Evolutionary conservation across 768 basidiomycete species (phyloP).

Genomic region (Termitomyces sp.): DNA sequence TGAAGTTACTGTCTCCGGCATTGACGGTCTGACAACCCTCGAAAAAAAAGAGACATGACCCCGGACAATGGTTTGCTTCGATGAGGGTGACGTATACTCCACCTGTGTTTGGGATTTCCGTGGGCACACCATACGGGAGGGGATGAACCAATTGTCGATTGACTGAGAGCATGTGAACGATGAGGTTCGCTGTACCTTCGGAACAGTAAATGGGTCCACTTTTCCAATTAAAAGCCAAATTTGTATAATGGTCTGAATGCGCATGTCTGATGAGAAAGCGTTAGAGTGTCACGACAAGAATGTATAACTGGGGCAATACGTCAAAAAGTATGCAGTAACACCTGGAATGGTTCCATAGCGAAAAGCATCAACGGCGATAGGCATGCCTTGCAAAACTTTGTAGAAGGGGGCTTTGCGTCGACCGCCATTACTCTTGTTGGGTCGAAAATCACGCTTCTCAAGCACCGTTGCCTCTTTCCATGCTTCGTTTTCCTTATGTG

Average conservation of each 20-base stretch:
- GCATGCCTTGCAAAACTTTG: conserved; percentile 95
- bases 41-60: conserved; percentile 90
- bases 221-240: conserved; percentile 82
- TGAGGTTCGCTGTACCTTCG: conserved; percentile 85
- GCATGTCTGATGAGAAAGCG: conserved; percentile 62
- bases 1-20: conserved; percentile 79
- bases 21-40: conserved; percentile 87
- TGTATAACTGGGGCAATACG: conserved; percentile 38
- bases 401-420: conserved; percentile 89
- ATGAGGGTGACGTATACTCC: conserved; percentile 90
- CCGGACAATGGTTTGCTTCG: conserved; percentile 98
- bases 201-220: conserved; percentile 96
- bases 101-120: conserved; percentile 70
- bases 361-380: conserved; percentile 97
- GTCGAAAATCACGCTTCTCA: conserved; percentile 42
- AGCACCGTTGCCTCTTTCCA: conserved; percentile 76
- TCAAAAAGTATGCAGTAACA: conserved; percentile 87
- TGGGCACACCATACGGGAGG: conserved; percentile 74
- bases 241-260: conserved; percentile 96
- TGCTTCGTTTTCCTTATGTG: conserved; percentile 68
- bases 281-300: neutral
- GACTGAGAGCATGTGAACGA: conserved; percentile 87
- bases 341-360: conserved; percentile 88
- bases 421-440: conserved; percentile 40
- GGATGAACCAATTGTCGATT: conserved; percentile 86